These are phyloP conservation scores for Anthracocystis walkeri DNA, from an alignment of 1,284 basidiomycete species.

Conservation along the genomic window DNA sequence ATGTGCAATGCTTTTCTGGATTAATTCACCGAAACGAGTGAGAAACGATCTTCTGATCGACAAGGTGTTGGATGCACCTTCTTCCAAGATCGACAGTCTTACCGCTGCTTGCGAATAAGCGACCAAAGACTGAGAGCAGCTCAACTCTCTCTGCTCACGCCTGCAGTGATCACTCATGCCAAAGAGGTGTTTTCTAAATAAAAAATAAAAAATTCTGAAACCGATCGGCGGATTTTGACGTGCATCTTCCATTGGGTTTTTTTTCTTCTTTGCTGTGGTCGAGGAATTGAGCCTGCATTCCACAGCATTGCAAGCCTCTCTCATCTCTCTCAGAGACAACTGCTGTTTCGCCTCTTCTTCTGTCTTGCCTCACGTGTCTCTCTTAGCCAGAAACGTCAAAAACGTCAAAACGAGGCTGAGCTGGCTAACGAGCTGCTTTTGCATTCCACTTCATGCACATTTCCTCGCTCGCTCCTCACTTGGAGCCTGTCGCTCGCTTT, in stretches of 20 bases:
- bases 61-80: no score
- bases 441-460: conserved; percentile 3
- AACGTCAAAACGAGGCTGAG: conserved; percentile 3
- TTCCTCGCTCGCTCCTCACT: not conserved
- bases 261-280: not conserved
- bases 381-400: conserved; percentile 4
- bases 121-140: no score
- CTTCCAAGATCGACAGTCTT: conserved; percentile 7
- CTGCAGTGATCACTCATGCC: not conserved
- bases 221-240: conserved; percentile 42
- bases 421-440: not conserved
- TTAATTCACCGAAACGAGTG: no score
- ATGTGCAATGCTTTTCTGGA: no score
- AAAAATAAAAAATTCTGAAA: conserved; percentile 11
- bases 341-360: not conserved
- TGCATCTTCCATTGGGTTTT: conserved; percentile 25
- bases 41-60: no score
- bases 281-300: conserved; percentile 27
- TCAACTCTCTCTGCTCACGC: not conserved
- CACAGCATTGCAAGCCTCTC: conserved; percentile 15
- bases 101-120: not conserved
- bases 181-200: not conserved
- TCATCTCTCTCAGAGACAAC: not conserved
- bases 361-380: conserved; percentile 9
- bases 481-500: conserved; percentile 4